Evolutionary conservation across 1,139 yeast genomes (phyloP).

Genomic region (Lodderomyces theae): DNA sequence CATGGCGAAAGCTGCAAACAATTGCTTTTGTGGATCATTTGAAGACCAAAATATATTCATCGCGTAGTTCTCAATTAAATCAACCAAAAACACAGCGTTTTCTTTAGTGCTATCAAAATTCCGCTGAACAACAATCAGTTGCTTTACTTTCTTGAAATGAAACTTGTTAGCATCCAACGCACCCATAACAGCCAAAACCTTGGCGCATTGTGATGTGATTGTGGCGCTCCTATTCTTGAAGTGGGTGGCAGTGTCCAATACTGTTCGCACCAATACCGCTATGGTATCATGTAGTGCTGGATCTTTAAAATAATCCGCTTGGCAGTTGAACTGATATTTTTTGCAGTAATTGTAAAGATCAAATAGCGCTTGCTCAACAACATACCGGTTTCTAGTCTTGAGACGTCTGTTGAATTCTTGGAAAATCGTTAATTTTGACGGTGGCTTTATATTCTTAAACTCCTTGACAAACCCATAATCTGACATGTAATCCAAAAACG

Average conservation of each 20-base stretch:
- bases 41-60: slow-evolving; percentile 88
- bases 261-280: slow-evolving; percentile 49
- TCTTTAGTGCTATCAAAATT: slow-evolving; percentile 66
- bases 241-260: slow-evolving; percentile 59
- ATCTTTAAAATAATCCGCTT: slow-evolving; percentile 34
- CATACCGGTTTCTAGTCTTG: slow-evolving; percentile 67
- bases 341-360: slow-evolving; percentile 59
- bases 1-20: slow-evolving; percentile 83
- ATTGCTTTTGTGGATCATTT: slow-evolving; percentile 80
- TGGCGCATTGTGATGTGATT: slow-evolving; percentile 60
- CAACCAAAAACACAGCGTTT: slow-evolving; percentile 59
- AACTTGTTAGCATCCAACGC: slow-evolving; percentile 69
- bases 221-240: slow-evolving; percentile 49
- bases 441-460: slow-evolving; percentile 27
- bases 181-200: slow-evolving; percentile 75
- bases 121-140: slow-evolving; percentile 50
- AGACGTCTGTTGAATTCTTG: slow-evolving; percentile 56
- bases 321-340: slow-evolving; percentile 48
- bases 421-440: slow-evolving; percentile 32
- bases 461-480: slow-evolving; percentile 18
- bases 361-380: slow-evolving; percentile 71
- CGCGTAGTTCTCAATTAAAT: slow-evolving; percentile 64
- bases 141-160: slow-evolving; percentile 43
- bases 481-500: slow-evolving; percentile 42
- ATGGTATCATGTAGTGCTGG: slow-evolving; percentile 30